Conservation (phyloP, 805 yeast species). For the Ogataea ganodermae region DNA sequence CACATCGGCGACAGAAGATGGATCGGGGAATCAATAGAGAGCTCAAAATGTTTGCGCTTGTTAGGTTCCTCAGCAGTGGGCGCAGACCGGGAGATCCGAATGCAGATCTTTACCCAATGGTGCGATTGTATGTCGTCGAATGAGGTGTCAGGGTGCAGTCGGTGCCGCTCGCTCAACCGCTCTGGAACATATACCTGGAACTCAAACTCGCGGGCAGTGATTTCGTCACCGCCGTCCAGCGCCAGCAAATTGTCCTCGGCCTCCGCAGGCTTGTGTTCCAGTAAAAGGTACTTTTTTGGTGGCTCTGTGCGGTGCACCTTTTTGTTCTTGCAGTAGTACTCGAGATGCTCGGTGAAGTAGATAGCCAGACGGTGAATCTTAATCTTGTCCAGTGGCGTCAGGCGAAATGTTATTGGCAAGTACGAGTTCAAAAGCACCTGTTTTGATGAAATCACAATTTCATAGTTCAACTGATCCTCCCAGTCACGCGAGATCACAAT, state of each 20-base stretch:
- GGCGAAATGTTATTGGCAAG: slow-evolving; percentile 79
- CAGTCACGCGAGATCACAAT: slow-evolving; percentile 87
- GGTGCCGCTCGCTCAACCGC: slow-evolving; percentile 53
- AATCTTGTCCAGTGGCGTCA: slow-evolving; percentile 86
- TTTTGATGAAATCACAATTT: slow-evolving; percentile 88
- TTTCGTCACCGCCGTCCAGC: slow-evolving; percentile 44
- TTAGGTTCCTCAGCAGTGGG: slow-evolving; percentile 43
- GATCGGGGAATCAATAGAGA: slow-evolving; percentile 92
- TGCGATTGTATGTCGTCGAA: slow-evolving; percentile 79
- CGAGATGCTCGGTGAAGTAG: slow-evolving; percentile 84
- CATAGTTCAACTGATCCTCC: slow-evolving; percentile 91
- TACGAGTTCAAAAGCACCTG: slow-evolving; percentile 80
- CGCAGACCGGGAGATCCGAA: slow-evolving; percentile 72
- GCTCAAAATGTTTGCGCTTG: slow-evolving; percentile 89
- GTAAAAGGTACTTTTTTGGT: slow-evolving; percentile 69
- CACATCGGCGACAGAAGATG: slow-evolving; percentile 76
- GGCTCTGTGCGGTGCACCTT: slow-evolving; percentile 95
- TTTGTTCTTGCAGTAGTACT: slow-evolving; percentile 82
- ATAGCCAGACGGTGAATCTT: slow-evolving; percentile 83
- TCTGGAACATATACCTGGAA: slow-evolving; percentile 86
- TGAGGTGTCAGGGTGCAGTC: slow-evolving; percentile 84
- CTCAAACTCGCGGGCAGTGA: slow-evolving; percentile 77
- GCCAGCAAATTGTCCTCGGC: slow-evolving; percentile 51
- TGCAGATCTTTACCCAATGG: slow-evolving; percentile 93
- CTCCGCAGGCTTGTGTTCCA: slow-evolving; percentile 73